Percentiles rank a stretch among this genome's conserved stretches.
These are phyloP conservation scores for Peronospora destructor DNA, from an alignment of 352 stramenopile genomes.

Conservation along the genomic window DNA sequence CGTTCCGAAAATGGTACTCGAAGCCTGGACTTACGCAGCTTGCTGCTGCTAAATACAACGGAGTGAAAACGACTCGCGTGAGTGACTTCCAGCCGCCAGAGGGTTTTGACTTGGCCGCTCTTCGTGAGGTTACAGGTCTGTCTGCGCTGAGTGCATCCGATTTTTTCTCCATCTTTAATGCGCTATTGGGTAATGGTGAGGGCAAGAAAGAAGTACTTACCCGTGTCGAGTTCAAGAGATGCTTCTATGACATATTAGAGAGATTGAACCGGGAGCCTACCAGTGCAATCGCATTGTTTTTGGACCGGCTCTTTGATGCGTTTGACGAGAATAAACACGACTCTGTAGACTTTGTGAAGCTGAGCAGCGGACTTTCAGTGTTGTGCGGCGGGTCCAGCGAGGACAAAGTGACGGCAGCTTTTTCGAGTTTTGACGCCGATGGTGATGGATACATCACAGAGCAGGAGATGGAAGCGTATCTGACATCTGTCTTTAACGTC, in stretches of 20 bases:
- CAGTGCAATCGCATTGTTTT: constrained; percentile 43
- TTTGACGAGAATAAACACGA: constrained; percentile 71
- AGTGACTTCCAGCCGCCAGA: constrained; percentile 15
- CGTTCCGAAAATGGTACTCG: constrained; percentile 75
- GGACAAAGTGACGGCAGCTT: constrained; percentile 74
- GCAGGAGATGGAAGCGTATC: constrained; percentile 77
- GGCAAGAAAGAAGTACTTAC: constrained; percentile 32
- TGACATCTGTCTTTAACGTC: constrained; percentile 64
- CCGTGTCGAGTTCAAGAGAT: constrained; percentile 59
- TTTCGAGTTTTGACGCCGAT: constrained; percentile 79
- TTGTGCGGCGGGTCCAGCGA: constrained; percentile 63
- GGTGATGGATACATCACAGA: constrained; percentile 78
- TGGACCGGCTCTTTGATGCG: constrained; percentile 67
- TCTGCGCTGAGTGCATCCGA: constrained; percentile 44
- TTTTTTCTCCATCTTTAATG: constrained; percentile 53
- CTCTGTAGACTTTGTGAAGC: constrained; percentile 67
- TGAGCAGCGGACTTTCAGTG: constrained; percentile 71
- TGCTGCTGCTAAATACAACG: constrained; percentile 10
- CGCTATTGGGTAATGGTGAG: constrained; percentile 15
- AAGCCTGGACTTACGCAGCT: constrained; percentile 52
- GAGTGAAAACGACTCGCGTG: not conserved
- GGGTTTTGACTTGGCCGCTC: constrained; percentile 18
- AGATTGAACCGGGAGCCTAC: constrained; percentile 48
- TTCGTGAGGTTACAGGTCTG: constrained; percentile 55
- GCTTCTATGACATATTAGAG: constrained; percentile 59